Evolutionary conservation across 2,329 filamentous ascomycete species (phyloP), one percentile per base, ranked within the genome.

Genomic region (Aureobasidium mangrovei): DNA sequence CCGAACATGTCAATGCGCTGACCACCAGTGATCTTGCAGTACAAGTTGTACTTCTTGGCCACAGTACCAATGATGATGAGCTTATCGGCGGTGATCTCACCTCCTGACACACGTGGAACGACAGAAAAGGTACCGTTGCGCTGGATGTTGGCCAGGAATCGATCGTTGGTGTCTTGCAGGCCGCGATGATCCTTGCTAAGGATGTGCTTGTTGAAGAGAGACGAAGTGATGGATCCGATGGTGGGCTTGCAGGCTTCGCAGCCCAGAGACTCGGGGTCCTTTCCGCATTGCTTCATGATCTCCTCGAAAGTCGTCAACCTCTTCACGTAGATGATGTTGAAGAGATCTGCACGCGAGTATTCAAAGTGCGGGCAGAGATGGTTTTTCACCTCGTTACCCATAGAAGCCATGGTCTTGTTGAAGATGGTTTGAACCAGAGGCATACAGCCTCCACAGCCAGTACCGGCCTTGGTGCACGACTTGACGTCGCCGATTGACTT

Each of bases 1-100:
- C 90, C 90, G 64, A 95, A 95, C 83, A 95, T 81, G 69, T 95
- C 90, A 64, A 95, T 95, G 54, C 90, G 82, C 70, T 95, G 90
- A 1, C 87, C 90, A 54, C 90, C 90, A 0, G 90, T 95, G 65
- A 95, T 94, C 71, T 95, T 95, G 65, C 84, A 89, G 72, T 95
- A 95, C 5, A 95, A 74, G 35, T 79, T 78, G 64, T 88, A 95
- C 66, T 91, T 85, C 73, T 87, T 87, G 0, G 89, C 90, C 0
- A 95, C 88, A 54, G 83, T 81, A 0, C 88, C 90, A 56, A 95
- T 90, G 55, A 84, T 80, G 44, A 95, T 85, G 49, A 95, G 79
- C 67, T 88, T 90, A 46, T 93, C 86, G 0, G 90, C 84, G 0
- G 88, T 93, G 64, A 95, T 93, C 69, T 95, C 90, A 57, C 90